Evolutionary conservation across 1,284 basidiomycete species (phyloP), one percentile per base, ranked within the genome.

Genomic region (Filobasidium uniguttulatum): DNA sequence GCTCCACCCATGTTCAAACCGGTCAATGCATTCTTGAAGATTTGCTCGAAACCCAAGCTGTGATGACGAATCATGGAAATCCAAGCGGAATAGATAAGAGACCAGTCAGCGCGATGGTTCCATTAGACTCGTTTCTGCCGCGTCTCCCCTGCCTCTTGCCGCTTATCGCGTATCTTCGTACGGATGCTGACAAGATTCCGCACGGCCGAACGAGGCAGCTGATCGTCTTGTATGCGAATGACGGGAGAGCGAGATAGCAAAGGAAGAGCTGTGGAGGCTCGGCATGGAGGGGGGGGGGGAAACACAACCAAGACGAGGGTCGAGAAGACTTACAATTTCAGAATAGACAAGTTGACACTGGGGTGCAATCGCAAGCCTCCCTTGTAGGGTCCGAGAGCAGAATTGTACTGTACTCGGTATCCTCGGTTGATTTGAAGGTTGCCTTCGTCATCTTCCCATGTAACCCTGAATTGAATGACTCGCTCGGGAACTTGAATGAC

Each of bases 1-100:
- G 73, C 75, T 62, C 82, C 83, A 59, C 83, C 83, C 77, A 85
- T 83, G 68, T 72, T 77, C 55, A 85, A 72, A 44, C 82, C 82
- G 25, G 83, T 85, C 28, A 86, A 74, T 33, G 83, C 83, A 68
- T 86, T 86, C 72, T 85, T 85, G 77, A 85, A 85, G 60, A 79
- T 82, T 67, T 79, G 78, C 71, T 86, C 83, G 66, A 85, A 83
- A 49, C 82, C 83, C 58, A 85, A 77, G 79, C 63, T 65, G 51
- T 3, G 19, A 12, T 29, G 35, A 19, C 23, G 41, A 44, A 44
- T 25, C 14, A 44, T 14, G 9, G 19, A 40, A 20, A 33, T 33
- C n/a, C n/a, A n/a, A n/a, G n/a, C n/a, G n/a, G n/a, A n/a, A n/a
- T n/a, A n/a, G n/a, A n/a, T n/a, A n/a, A n/a, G n/a, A n/a, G n/a